Percentiles rank a stretch among this genome's conserved stretches.
These are phyloP conservation scores for Prunus padus DNA, from an alignment of 306 rosid species.

Conservation along the genomic window DNA sequence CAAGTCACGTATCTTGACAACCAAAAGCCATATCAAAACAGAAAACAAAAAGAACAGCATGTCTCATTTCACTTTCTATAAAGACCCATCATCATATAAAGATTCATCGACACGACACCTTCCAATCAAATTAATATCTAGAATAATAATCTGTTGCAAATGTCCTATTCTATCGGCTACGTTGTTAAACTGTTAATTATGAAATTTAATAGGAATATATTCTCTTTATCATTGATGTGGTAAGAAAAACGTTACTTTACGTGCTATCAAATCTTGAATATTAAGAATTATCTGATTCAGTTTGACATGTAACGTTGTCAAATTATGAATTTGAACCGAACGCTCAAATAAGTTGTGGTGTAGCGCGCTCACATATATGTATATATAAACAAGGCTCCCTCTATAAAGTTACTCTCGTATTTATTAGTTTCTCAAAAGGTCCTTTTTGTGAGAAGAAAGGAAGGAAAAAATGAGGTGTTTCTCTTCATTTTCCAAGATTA, in stretches of 20 bases:
- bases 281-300: not conserved
- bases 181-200: too few relatives aligned
- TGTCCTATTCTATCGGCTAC: too few relatives aligned
- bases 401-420: not conserved
- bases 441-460: not conserved
- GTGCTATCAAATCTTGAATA: too few relatives aligned
- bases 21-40: slow-evolving; percentile 27
- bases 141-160: not conserved
- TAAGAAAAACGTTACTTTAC: too few relatives aligned
- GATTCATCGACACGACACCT: not conserved
- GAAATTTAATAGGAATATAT: too few relatives aligned
- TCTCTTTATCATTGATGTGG: too few relatives aligned
- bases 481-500: slow-evolving; percentile 11
- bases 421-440: not conserved
- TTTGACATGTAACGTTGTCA: not conserved
- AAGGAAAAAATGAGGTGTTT: slow-evolving; percentile 25
- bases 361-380: not conserved
- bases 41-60: slow-evolving; percentile 24
- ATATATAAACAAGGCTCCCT: not conserved
- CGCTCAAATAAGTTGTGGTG: too few relatives aligned
- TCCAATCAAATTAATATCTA: not conserved
- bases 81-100: not conserved
- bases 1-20: slow-evolving; percentile 23
- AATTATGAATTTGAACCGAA: not conserved
- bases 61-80: slow-evolving; percentile 16